phyloP scores from a whole-genome alignment of 192 early-diverging fungal species.

The Anaeromyces robustus region DNA sequence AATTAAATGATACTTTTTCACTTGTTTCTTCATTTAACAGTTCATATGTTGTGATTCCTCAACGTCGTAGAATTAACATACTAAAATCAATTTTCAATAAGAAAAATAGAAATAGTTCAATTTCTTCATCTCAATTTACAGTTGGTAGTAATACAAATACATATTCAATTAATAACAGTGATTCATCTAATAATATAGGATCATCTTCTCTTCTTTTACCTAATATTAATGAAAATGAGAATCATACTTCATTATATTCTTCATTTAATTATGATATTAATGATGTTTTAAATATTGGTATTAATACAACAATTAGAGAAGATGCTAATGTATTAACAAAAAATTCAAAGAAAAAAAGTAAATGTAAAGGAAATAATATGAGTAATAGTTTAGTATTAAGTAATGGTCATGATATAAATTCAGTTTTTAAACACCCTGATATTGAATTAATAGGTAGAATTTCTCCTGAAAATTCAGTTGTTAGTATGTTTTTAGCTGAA shows the following conservation, averaged over 20 bases:
- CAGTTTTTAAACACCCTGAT: neutral
- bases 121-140: neutral
- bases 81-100: no score
- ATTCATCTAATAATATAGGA: no score
- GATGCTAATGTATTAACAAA: neutral
- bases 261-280: neutral
- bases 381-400: neutral
- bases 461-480: neutral
- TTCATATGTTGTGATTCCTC: no score
- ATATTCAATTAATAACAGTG: neutral
- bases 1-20: no score
- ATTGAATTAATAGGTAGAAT: neutral
- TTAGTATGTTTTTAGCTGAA: neutral
- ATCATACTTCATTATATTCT: neutral
- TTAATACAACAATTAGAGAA: neutral
- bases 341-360: neutral
- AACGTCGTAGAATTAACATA: no score
- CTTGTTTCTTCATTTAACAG: no score
- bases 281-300: neutral
- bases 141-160: neutral
- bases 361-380: neutral
- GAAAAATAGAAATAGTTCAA: neutral
- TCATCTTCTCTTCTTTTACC: neutral
- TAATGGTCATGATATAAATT: neutral
- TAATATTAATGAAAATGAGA: neutral